Conservation (phyloP, 2,329 filamentous ascomycete genomes). For the Rutstroemia sp. region DNA sequence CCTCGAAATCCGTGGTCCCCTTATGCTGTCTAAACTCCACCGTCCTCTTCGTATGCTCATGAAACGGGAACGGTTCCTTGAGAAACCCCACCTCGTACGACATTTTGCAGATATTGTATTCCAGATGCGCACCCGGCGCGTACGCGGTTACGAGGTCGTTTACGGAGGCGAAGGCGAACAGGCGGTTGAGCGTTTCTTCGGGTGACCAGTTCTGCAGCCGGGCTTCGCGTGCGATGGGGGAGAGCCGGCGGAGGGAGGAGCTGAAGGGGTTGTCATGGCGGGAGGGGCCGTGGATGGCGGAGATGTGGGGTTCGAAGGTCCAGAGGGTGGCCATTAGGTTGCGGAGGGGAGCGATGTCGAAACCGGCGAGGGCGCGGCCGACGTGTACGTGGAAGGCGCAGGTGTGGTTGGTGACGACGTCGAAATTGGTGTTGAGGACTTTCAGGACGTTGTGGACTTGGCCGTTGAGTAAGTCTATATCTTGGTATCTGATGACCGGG, state of each 20-base stretch:
- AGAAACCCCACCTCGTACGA: background rate
- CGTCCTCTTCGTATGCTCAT: background rate
- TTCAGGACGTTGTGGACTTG: background rate
- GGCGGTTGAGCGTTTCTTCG: background rate
- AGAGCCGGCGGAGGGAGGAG: background rate
- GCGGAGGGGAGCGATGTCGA: conserved; percentile 20
- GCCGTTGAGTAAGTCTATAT: background rate
- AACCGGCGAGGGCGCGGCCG: conserved; percentile 20
- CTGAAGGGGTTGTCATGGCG: background rate
- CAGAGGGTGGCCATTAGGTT: conserved; percentile 23
- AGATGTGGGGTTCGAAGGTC: conserved; percentile 24
- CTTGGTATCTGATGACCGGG: background rate
- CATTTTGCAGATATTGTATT: background rate
- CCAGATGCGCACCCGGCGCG: no score
- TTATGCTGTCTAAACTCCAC: conserved; percentile 22
- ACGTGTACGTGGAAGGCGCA: conserved; percentile 28
- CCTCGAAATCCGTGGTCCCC: conserved; percentile 12
- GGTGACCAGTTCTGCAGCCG: background rate
- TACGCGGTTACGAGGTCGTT: background rate
- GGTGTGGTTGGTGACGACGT: conserved; percentile 10
- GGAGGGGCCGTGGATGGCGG: conserved; percentile 15
- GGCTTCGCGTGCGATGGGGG: background rate
- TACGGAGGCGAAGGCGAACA: background rate
- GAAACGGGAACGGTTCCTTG: background rate
- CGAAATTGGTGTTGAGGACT: background rate